Conservation (phyloP, 495 filamentous ascomycete genomes). For the Clavariopsis aquatica region DNA sequence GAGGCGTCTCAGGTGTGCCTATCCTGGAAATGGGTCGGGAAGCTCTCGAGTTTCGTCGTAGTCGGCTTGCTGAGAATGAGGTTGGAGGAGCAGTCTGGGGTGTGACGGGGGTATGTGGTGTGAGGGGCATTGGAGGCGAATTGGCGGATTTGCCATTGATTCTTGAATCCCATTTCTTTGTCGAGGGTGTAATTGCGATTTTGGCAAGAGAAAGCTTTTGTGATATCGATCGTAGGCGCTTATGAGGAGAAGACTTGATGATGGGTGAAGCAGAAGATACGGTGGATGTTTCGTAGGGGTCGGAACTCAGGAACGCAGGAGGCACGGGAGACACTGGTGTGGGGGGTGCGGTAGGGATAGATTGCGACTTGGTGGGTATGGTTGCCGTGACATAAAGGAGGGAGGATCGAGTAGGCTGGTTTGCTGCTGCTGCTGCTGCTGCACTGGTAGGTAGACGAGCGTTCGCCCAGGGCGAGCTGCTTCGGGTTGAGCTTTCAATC, state of each 20-base stretch:
- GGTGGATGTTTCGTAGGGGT: slow-evolving; percentile 34
- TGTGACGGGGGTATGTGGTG: slow-evolving; percentile 28
- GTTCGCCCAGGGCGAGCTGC: not conserved
- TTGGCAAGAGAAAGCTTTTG: slow-evolving; percentile 36
- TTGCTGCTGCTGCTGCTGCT: not conserved
- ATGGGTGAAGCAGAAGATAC: slow-evolving; percentile 27
- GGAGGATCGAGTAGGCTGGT: slow-evolving; percentile 13
- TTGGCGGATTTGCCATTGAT: slow-evolving; percentile 22
- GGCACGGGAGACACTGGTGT: slow-evolving; percentile 21
- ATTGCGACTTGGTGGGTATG: not conserved
- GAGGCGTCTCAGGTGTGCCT: not conserved
- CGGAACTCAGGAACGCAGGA: slow-evolving; percentile 35
- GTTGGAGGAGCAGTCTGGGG: slow-evolving; percentile 22
- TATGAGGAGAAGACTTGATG: slow-evolving; percentile 33
- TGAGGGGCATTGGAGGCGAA: slow-evolving; percentile 18
- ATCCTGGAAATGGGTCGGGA: slow-evolving; percentile 2
- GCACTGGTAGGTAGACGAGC: slow-evolving; percentile 2
- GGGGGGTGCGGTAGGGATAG: slow-evolving; percentile 21
- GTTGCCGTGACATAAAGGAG: slow-evolving; percentile 23
- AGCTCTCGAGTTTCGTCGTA: slow-evolving; percentile 14
- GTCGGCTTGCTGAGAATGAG: slow-evolving; percentile 7
- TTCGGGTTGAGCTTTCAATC: slow-evolving; percentile 13
- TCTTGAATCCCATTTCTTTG: slow-evolving; percentile 35
- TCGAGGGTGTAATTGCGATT: slow-evolving; percentile 30
- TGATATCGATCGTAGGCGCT: slow-evolving; percentile 33